Percentiles rank a stretch among this genome's conserved stretches.
These are phyloP conservation scores for Saprolegnia parasitica DNA, from an alignment of 352 stramenopile genomes.

Conservation along the genomic window DNA sequence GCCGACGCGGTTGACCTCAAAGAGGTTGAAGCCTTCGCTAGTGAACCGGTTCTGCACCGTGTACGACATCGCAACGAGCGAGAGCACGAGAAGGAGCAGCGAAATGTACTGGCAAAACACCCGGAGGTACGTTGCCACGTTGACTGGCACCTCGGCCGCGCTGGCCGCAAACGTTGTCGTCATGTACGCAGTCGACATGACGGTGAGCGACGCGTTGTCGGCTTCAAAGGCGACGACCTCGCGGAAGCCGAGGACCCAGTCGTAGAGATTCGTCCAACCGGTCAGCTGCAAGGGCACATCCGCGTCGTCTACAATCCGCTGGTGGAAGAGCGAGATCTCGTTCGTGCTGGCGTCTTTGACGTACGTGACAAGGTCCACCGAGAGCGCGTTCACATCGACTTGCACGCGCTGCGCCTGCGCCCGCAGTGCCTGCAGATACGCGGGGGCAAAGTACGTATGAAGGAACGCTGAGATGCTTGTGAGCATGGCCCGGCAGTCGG, in stretches of 20 bases:
- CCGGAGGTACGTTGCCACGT: conserved; percentile 1
- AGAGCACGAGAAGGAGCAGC: neutral
- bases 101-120: conserved; percentile 11
- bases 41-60: neutral
- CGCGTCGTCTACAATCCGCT: neutral
- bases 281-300: neutral
- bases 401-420: neutral
- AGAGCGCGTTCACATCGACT: neutral
- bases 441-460: neutral
- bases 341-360: neutral
- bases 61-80: neutral
- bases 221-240: conserved; percentile 4
- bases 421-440: neutral
- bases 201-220: neutral
- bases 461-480: neutral
- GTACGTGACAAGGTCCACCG: neutral
- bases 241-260: neutral
- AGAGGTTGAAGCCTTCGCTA: conserved; percentile 5
- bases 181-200: neutral
- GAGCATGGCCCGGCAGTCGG: neutral
- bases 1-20: conserved; percentile 20
- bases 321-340: neutral
- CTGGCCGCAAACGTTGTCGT: neutral
- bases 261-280: conserved; percentile 6
- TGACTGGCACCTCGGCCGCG: neutral